Evolutionary conservation across 2,329 filamentous ascomycete species (phyloP).

Genomic region (Scortechinia acanthostroma): DNA sequence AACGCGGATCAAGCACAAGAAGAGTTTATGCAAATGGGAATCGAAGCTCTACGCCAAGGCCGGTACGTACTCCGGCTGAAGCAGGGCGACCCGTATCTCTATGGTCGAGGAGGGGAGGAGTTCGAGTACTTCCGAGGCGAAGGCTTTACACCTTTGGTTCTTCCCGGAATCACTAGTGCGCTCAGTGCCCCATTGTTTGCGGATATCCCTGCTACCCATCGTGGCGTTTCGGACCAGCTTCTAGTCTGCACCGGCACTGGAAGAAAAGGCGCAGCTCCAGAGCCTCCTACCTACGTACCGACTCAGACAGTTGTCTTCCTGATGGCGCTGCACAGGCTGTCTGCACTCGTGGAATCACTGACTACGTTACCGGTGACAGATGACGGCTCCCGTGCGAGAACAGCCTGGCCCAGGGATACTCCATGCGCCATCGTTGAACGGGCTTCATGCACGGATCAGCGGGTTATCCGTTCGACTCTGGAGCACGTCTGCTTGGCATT

Average conservation of each 20-base stretch:
- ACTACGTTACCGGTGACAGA: conserved; percentile 31
- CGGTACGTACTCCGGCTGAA: conserved; percentile 83
- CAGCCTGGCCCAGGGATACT: conserved; percentile 66
- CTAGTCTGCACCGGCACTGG: conserved; percentile 95
- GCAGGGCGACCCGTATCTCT: conserved; percentile 94
- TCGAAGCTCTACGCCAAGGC: conserved; percentile 58
- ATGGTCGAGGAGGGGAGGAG: conserved; percentile 90
- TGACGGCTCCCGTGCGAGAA: conserved; percentile 17
- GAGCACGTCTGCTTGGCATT: conserved; percentile 74
- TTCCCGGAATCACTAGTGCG: conserved; percentile 86
- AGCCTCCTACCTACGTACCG: conserved; percentile 71
- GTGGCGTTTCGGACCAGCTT: conserved; percentile 84
- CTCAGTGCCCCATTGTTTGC: conserved; percentile 84
- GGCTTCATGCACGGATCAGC: conserved; percentile 87
- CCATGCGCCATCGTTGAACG: conserved; percentile 90
- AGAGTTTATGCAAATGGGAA: conserved; percentile 74
- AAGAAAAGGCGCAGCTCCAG: conserved; percentile 74
- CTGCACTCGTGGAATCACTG: conserved; percentile 66
- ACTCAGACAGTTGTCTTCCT: conserved; percentile 84
- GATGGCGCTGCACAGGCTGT: conserved; percentile 86
- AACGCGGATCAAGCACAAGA: conserved; percentile 91
- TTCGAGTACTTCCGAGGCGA: conserved; percentile 66
- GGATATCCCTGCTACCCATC: conserved; percentile 78
- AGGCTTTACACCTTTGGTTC: conserved; percentile 61
- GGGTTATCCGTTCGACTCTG: conserved; percentile 82